Evolutionary conservation across 139 green algal genomes (phyloP).

Genomic region (Picochlorum sp.): DNA sequence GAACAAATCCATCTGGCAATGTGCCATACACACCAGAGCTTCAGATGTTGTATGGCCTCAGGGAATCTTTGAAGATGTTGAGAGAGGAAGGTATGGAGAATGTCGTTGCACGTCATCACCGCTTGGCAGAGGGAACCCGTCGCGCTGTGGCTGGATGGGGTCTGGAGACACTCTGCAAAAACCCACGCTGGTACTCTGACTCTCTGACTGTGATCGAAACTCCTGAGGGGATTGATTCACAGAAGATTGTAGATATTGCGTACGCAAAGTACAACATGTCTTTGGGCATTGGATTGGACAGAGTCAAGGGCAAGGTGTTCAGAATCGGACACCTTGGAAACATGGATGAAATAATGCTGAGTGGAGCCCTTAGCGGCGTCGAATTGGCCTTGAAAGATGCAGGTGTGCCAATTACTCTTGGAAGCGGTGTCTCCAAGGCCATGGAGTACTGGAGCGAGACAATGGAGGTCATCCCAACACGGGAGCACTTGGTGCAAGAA

Average conservation of each 20-base stretch:
- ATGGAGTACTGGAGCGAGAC: slow-evolving; percentile 76
- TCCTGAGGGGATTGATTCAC: slow-evolving; percentile 76
- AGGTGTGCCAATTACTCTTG: slow-evolving; percentile 60
- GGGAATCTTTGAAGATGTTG: slow-evolving; percentile 64
- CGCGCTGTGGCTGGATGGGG: slow-evolving; percentile 84
- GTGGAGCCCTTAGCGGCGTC: slow-evolving; percentile 64
- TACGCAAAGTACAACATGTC: slow-evolving; percentile 93
- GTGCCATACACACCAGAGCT: slow-evolving; percentile 72
- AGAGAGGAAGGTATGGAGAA: slow-evolving; percentile 80
- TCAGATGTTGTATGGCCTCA: slow-evolving; percentile 84
- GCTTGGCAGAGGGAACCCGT: slow-evolving; percentile 66
- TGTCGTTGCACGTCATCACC: slow-evolving; percentile 76
- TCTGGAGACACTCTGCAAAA: slow-evolving; percentile 83
- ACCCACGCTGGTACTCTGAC: slow-evolving; percentile 78
- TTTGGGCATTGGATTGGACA: slow-evolving; percentile 84
- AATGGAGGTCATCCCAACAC: slow-evolving; percentile 55
- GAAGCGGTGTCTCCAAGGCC: slow-evolving; percentile 62
- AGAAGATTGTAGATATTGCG: slow-evolving; percentile 77
- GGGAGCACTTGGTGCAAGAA: slow-evolving; percentile 34
- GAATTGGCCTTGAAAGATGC: slow-evolving; percentile 91
- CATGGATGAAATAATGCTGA: slow-evolving; percentile 95
- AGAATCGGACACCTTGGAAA: slow-evolving; percentile 95
- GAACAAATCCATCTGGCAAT: slow-evolving; percentile 49
- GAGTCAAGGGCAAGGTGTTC: slow-evolving; percentile 90
- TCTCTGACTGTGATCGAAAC: slow-evolving; percentile 87